Base-by-base conservation (phyloP, 2,329 filamentous ascomycete species). In the Epichloe amarillans region DNA sequence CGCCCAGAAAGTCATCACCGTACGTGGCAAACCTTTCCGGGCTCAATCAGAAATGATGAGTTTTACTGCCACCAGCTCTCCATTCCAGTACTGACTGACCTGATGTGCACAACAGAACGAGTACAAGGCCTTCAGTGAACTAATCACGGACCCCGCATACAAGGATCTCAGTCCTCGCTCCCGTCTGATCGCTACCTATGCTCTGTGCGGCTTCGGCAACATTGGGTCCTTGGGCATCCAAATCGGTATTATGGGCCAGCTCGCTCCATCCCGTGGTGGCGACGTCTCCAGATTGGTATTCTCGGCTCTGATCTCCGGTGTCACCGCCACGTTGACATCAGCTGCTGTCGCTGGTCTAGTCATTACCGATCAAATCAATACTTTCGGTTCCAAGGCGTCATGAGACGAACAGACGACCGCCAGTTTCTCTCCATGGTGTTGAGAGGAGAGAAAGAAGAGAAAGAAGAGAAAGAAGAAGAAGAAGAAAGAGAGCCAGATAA, bases 181-280 rank as follows among this genome's bases (percentile, higher is more conserved):
- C 23, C 75, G 76, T 44, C 76, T 95, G 57, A 94, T 95, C 61
- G 86, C 84, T 44, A 94, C 87, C 47, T 95, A 95, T 63, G 86
- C 86, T 19, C 77, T 90, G 56, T 94, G 88, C 67, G 80, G 80
- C 26, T 88, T 88, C 64, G 89, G 87, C 55, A 95, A 95, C 71
- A 84, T 95, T 58, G 85, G 86, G 50, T 91, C 87, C 33, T 77
- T 95, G 46, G 88, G 88, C 64, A 91, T 88, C 51, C 88, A 95
- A 69, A 93, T 95, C 54, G 88, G 88, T 72, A 87, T 94, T 52
- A 75, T 95, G 49, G 80, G 84, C 4, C 88, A 94, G 69, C 79
- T 95, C 54, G 83, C 86, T 0, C 88, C 88, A 0, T 73, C 74
- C 4, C 80, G 88, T 43, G 76, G 79, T 38, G 86, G 83, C 52